These are phyloP conservation scores for Chytriomyces sp. DNA, from an alignment of 192 early-diverging fungal genomes.

Conservation along the genomic window DNA sequence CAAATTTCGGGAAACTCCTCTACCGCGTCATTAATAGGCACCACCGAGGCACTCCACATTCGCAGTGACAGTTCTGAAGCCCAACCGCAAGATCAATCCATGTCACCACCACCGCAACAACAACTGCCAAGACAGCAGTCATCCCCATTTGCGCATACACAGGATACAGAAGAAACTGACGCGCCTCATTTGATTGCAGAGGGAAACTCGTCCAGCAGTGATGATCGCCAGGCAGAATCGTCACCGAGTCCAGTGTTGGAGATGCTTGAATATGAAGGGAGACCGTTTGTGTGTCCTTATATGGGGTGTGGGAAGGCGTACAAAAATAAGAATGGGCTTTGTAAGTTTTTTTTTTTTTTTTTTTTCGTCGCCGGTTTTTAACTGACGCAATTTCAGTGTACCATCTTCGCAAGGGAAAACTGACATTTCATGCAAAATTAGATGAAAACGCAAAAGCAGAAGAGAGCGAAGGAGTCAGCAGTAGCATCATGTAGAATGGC, in stretches of 20 bases:
- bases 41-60: not conserved
- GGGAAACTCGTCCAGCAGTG: not conserved
- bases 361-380: not conserved
- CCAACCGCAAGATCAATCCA: not conserved
- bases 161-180: not conserved
- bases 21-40: not conserved
- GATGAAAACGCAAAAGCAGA: slow-evolving; percentile 15
- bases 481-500: too few species aligned
- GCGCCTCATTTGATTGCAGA: not conserved
- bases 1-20: not conserved
- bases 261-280: slow-evolving; percentile 2
- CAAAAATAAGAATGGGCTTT: slow-evolving; percentile 40
- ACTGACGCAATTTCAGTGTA: not conserved
- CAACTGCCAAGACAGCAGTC: not conserved
- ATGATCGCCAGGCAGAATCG: not conserved
- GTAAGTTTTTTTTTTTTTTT: not conserved
- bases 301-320: slow-evolving; percentile 30
- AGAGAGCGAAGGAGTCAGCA: too few species aligned
- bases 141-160: slow-evolving; percentile 9
- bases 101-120: too few species aligned
- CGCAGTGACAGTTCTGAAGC: not conserved
- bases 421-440: slow-evolving; percentile 21
- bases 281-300: slow-evolving; percentile 33
- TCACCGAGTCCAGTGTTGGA: not conserved
- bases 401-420: slow-evolving; percentile 28